phyloP scores from a whole-genome alignment of 1,139 yeast genomes.

The Suhomyces bribrorum region DNA sequence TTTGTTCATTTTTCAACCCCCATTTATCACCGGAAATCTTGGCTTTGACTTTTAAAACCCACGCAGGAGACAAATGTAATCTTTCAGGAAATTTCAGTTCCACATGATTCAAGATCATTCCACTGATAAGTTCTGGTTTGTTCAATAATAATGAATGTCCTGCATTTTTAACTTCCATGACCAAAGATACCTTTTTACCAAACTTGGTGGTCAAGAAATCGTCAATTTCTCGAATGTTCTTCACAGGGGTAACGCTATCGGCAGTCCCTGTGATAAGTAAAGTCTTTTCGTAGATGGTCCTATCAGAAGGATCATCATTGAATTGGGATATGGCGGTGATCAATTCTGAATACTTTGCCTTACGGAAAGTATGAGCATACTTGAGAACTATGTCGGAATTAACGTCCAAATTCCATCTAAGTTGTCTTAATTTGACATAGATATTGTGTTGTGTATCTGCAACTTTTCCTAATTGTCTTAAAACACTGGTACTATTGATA shows the following conservation, averaged over 20 bases:
- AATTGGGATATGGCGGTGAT: slow-evolving; percentile 37
- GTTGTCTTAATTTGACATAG: slow-evolving; percentile 56
- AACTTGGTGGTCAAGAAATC: slow-evolving; percentile 27
- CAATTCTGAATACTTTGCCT: slow-evolving; percentile 48
- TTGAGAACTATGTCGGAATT: slow-evolving; percentile 54
- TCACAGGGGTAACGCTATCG: slow-evolving; percentile 57
- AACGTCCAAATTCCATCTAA: slow-evolving; percentile 72
- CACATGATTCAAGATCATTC: slow-evolving; percentile 60
- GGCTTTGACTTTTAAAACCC: slow-evolving; percentile 66
- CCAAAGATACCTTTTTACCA: slow-evolving; percentile 32
- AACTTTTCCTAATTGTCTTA: slow-evolving; percentile 46
- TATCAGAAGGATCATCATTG: slow-evolving; percentile 35
- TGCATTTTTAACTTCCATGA: slow-evolving; percentile 49
- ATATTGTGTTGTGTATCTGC: slow-evolving; percentile 22
- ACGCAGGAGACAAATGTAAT: slow-evolving; percentile 56
- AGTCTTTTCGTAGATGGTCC: slow-evolving; percentile 41
- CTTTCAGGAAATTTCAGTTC: slow-evolving; percentile 50
- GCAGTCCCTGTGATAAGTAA: slow-evolving; percentile 58
- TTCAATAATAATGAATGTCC: slow-evolving; percentile 70
- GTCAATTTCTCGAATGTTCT: slow-evolving; percentile 28
- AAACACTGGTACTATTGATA: slow-evolving; percentile 56
- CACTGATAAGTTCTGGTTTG: slow-evolving; percentile 66
- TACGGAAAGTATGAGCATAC: slow-evolving; percentile 51
- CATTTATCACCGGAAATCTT: slow-evolving; percentile 68
- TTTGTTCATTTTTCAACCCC: slow-evolving; percentile 74